Evolutionary conservation across 805 yeast genomes (phyloP).

Genomic region (Trichomonascus vanleenenianus): DNA sequence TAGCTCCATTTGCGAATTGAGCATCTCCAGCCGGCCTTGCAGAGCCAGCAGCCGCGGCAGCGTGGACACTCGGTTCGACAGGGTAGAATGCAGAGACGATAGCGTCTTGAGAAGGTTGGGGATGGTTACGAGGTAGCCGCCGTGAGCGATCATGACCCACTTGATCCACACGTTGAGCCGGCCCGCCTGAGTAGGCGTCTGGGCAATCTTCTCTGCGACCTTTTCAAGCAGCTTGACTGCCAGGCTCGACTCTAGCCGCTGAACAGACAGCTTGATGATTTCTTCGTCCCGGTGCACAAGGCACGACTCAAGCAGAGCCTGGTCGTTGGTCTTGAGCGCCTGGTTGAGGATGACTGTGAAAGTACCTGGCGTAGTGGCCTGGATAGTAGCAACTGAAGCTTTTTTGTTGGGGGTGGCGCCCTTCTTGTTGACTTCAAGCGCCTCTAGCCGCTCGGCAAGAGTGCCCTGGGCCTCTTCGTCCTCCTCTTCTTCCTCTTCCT

Average conservation of each 20-base stretch:
- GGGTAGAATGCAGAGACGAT: conserved; percentile 48
- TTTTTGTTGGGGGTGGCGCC: conserved; percentile 17
- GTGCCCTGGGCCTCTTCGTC: conserved; percentile 37
- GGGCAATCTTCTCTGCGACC: conserved; percentile 41
- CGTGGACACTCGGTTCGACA: conserved; percentile 47
- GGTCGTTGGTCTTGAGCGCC: conserved; percentile 82
- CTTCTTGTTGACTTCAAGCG: conserved; percentile 23
- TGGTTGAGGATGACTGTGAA: conserved; percentile 80
- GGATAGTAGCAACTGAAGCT: conserved; percentile 13
- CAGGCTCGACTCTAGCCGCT: conserved; percentile 40
- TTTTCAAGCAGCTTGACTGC: conserved; percentile 39
- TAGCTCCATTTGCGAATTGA: conserved; percentile 66
- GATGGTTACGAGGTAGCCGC: conserved; percentile 50
- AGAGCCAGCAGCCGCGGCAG: conserved; percentile 66
- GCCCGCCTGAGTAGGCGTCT: conserved; percentile 47
- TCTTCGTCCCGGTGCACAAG: conserved; percentile 46
- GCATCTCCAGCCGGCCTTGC: conserved; percentile 77
- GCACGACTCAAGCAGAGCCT: conserved; percentile 76
- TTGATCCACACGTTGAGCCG: conserved; percentile 62
- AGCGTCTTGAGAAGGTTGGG: conserved; percentile 47
- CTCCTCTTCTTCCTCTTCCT: conserved; percentile 31
- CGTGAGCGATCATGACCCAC: conserved; percentile 67
- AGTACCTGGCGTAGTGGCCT: conserved; percentile 53
- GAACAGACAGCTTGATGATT: conserved; percentile 47
- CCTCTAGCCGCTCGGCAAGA: conserved; percentile 34